Base-by-base conservation (phyloP, 306 rosid genomes). In the Medicago truncatula region DNA sequence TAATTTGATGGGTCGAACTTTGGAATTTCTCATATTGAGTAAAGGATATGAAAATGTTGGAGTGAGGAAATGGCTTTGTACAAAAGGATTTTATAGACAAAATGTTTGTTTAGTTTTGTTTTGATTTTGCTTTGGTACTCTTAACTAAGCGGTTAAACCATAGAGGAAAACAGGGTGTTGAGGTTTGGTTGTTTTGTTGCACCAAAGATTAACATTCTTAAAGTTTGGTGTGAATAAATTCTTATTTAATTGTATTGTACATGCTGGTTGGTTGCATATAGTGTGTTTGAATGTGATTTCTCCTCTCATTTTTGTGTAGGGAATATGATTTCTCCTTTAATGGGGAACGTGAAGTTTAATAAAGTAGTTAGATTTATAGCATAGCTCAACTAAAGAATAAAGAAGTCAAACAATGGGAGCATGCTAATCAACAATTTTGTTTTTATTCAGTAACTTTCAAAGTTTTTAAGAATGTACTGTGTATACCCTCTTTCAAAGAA, bases 181-280 rank as follows among this genome's bases (percentile, higher is more conserved):
- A 47, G 76, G 81, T 83, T 83, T 79, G 84, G 76, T 76, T 53
- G 64, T 72, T 83, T 80, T 46, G 87, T 80, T 84, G 84, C 70
- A 84, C 50, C 87, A 66, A 83, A 75, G 57, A 74, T 70, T 63
- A 69, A 62, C 78, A 74, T 58, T 43, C 52, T 53, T 53, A 43
- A 53, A 59, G 76, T 78, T 69, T 78, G 64, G 52, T 70, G 46
- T 44, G 70, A 59, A 69, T 4, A 60, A 69, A 69, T 28, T 59
- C 25, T 53, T 54, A 18, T 58, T 74, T 74, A 34, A 18, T 61
- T 60, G n/a, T n/a, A 47, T 36, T 49, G 7, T 34, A 34, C 38
- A 34, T 63, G 9, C 10, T 39, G 40, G 47, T 54, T n/a, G 25
- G 47, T 25, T 14, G 15, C 9, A 4, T 31, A 3, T 57, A n/a